Evolutionary conservation across 139 green algal species (phyloP).

Genomic region (Coelastrella sp.): DNA sequence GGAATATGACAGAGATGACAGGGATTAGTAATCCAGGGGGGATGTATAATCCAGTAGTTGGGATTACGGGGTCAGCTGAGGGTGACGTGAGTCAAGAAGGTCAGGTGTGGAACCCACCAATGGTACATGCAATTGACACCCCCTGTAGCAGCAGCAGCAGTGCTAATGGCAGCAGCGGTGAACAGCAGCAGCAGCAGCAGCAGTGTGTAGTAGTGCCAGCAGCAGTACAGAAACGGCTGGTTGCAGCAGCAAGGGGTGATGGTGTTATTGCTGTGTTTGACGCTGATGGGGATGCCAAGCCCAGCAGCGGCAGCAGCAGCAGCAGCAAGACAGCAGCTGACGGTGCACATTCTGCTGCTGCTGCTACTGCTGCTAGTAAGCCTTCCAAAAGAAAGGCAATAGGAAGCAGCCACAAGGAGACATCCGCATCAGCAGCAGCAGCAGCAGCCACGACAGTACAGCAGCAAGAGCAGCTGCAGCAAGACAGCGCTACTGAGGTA

Average conservation of each 20-base stretch:
- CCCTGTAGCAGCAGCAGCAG: slow-evolving; percentile 12
- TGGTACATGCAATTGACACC: background rate
- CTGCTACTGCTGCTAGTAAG: background rate
- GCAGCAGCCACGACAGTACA: background rate
- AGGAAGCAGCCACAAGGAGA: too few species aligned
- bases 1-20: slow-evolving; percentile 35
- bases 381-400: too few species aligned
- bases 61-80: background rate
- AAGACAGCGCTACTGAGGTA: background rate
- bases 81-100: background rate
- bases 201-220: background rate
- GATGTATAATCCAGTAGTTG: background rate
- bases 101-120: slow-evolving; percentile 21
- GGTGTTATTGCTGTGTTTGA: slow-evolving; percentile 32
- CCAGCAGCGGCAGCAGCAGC: background rate
- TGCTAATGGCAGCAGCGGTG: slow-evolving; percentile 14
- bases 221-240: slow-evolving; percentile 7
- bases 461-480: background rate
- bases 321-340: background rate
- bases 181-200: slow-evolving; percentile 31
- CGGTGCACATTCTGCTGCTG: background rate
- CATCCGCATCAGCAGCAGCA: background rate
- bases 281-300: slow-evolving; percentile 18
- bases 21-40: background rate
- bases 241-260: slow-evolving; percentile 25